Conservation (phyloP, 257 asterid species). For the Datura wrightii region DNA sequence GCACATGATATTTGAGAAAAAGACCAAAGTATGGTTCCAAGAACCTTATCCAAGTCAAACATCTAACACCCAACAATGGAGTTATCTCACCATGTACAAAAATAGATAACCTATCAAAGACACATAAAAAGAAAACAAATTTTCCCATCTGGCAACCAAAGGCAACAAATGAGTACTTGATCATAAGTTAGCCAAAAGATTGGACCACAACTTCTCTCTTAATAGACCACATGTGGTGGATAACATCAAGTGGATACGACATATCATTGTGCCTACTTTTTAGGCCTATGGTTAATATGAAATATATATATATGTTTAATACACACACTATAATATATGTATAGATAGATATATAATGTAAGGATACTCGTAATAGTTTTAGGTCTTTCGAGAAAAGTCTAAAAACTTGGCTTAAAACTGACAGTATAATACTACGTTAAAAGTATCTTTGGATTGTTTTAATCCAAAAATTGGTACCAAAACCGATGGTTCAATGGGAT, state of each 20-base stretch:
- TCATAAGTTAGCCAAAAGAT: background rate
- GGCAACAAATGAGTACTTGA: slow-evolving; percentile 24
- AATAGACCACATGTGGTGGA: slow-evolving; percentile 16
- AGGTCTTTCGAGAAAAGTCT: background rate
- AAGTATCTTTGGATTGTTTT: background rate
- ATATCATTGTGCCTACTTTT: background rate
- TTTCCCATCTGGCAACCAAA: slow-evolving; percentile 22
- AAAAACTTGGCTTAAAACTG: background rate
- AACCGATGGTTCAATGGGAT: background rate
- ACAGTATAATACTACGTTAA: background rate
- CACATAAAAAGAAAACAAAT: background rate
- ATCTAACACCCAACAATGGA: slow-evolving; percentile 28
- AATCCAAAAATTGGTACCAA: background rate
- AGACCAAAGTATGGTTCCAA: slow-evolving; percentile 10
- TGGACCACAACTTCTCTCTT: background rate
- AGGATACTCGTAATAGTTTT: no score
- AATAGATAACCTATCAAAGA: slow-evolving; percentile 15
- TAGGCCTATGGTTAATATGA: background rate
- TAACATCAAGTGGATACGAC: background rate
- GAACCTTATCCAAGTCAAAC: background rate
- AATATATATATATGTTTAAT: background rate
- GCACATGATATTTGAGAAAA: slow-evolving; percentile 16
- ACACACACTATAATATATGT: background rate
- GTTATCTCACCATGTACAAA: slow-evolving; percentile 14
- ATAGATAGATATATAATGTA: background rate